Base-by-base conservation (phyloP, 179 eudicot species). In the Spinacia oleracea region DNA sequence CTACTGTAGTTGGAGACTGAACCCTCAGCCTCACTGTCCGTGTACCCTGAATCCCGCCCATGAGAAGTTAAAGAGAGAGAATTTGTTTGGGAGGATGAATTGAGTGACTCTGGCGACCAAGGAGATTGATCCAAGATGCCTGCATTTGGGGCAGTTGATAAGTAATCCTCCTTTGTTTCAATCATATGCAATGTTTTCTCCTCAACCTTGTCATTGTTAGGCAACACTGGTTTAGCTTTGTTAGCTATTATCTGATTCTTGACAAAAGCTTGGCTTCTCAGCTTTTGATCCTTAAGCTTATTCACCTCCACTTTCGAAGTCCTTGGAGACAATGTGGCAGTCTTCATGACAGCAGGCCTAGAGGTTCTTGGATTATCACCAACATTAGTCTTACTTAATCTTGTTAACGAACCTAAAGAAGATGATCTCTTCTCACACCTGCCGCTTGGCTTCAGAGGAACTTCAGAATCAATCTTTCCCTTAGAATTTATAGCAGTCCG, bases 161-260 rank as follows among this genome's bases (percentile, higher is more conserved):
- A 67, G 34, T 73, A 68, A 79, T 75, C 81, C 43, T 82, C 67
- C 59, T 70, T 83, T 25, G 72, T 80, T 83, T 86, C 77, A 45
- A 89, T 80, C 78, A 79, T 83, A 83, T 87, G 88, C 88, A 92
- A 81, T 51, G 87, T 90, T 83, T 87, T 88, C 83, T 87, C 93
- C 25, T 82, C 84, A 1, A 78, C 83, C 55, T 75, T 86, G 58
- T 85, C 88, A 71, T 42, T 42, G 45, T 15, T 38, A n/a, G 80
- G 62, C 53, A 74, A 73, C 60, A 82, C 73, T 25, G 72, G 43
- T 63, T 78, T 83, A 70, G 81, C 77, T 78, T 77, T 81, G 20
- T 60, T 64, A 25, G 59, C 76, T 38, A 66, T 70, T 51, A 76
- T 86, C 80, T 75, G 81, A 77, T 82, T 79, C 83, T 85, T 80